These are phyloP conservation scores for Exophiala spinifera DNA, from an alignment of 2,329 filamentous ascomycete species.

Conservation along the genomic window DNA sequence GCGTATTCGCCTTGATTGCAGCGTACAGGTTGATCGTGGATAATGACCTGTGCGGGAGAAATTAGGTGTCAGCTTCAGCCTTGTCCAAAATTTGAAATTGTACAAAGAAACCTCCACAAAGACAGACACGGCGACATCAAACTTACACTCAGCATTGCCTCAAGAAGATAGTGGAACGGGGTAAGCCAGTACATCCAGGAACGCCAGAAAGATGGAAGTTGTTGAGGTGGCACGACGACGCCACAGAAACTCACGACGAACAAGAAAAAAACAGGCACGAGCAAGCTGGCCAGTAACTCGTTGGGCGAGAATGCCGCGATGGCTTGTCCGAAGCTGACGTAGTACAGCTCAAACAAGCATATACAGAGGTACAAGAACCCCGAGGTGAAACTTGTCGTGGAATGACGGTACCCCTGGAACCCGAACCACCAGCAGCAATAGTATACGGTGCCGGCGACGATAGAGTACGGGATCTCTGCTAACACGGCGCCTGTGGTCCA, in stretches of 20 bases:
- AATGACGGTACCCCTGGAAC: slow-evolving; percentile 52
- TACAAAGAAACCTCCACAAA: no score
- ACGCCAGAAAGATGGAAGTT: slow-evolving; percentile 66
- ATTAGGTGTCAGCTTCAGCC: no score
- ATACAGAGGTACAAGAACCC: slow-evolving; percentile 60
- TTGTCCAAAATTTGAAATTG: no score
- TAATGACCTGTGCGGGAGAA: slow-evolving; percentile 38
- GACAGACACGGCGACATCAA: background rate
- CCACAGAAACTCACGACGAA: slow-evolving; percentile 72
- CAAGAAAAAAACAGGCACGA: slow-evolving; percentile 68
- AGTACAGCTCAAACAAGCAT: slow-evolving; percentile 65
- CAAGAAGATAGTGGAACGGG: slow-evolving; percentile 77
- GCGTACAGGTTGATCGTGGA: slow-evolving; percentile 63
- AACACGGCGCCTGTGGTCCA: slow-evolving; percentile 65
- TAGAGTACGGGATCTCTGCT: slow-evolving; percentile 67
- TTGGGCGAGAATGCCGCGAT: slow-evolving; percentile 67
- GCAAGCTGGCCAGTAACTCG: slow-evolving; percentile 61
- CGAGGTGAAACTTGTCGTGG: slow-evolving; percentile 48
- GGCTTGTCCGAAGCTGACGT: slow-evolving; percentile 53
- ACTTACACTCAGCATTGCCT: slow-evolving; percentile 63
- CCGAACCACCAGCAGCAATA: slow-evolving; percentile 65
- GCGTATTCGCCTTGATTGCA: slow-evolving; percentile 67
- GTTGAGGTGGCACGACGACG: slow-evolving; percentile 64
- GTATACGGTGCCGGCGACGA: slow-evolving; percentile 64
- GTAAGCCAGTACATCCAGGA: slow-evolving; percentile 55